Evolutionary conservation across 768 basidiomycete genomes (phyloP), one percentile per base, ranked within the genome.

Genomic region (Candolleomyces eurysporus): DNA sequence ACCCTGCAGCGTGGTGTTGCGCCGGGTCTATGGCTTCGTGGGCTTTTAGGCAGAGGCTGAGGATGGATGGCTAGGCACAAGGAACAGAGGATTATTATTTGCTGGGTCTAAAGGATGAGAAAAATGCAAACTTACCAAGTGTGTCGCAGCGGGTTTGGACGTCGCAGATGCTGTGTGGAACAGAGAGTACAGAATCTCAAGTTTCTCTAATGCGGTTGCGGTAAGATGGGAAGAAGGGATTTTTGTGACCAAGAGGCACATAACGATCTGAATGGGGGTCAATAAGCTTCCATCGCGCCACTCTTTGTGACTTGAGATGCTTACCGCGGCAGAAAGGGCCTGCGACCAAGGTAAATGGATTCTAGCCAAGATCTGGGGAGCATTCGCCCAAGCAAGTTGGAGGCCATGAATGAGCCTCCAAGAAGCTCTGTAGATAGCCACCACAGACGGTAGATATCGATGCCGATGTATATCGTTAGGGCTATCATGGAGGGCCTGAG

Each of bases 401-500:
- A 88, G 73, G 0, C 78, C 77, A 50, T 82, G 77, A 45, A 86
- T 83, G 32, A 90, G 66, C 16, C 89, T 76, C 84, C 87, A 90
- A 4, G 88, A 85, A 2, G 87, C 88, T 2, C 88, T 86, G 71
- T 89, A 91, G 14, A 84, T 83, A 0, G 90, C 86, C 70, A 88
- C 80, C 5, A 90, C 86, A 1, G 90, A 92, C 0, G 86, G 84
- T 0, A 84, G 79, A 69, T 85, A 90, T 65, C 76, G 80, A 66
- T 91, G 88, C 59, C 78, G 79, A 52, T 86, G 74, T 2, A 85
- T 75, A 58, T 90, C 85, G 8, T 72, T 65, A 0, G 86, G 84
- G 53, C 76, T 75, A 49, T 89, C 88, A 55, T 83, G 82, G 19
- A 91, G 71, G 0, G 88, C 87, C 65, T 85, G 85, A 2, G 84